Evolutionary conservation across 306 rosid species (phyloP).

Genomic region (Heteromeles arbutifolia): DNA sequence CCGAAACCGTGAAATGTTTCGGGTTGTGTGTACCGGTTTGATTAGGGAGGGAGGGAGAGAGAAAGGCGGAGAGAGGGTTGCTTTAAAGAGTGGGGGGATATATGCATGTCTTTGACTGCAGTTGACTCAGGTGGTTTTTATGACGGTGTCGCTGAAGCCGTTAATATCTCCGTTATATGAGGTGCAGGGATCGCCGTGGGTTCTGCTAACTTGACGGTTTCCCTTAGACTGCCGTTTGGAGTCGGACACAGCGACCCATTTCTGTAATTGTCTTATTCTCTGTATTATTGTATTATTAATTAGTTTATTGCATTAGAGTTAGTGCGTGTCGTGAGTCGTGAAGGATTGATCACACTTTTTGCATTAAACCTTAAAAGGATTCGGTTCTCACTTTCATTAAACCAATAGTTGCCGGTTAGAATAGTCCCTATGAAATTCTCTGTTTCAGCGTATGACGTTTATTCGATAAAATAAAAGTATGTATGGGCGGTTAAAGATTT

Average conservation of each 20-base stretch:
- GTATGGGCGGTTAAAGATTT: too few relatives aligned
- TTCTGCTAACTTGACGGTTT: slow-evolving; percentile 21
- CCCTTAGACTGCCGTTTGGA: slow-evolving; percentile 10
- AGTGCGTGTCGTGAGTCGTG: too few relatives aligned
- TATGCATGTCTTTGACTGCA: slow-evolving; percentile 54
- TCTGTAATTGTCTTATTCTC: too few relatives aligned
- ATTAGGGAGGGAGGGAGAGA: slow-evolving; percentile 22
- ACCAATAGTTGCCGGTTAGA: too few relatives aligned
- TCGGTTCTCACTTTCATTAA: too few relatives aligned
- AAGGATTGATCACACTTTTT: too few relatives aligned
- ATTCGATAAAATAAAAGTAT: too few relatives aligned
- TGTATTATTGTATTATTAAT: too few relatives aligned
- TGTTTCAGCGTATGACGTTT: too few relatives aligned
- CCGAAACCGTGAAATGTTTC: slow-evolving; percentile 15
- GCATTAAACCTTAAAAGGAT: too few relatives aligned
- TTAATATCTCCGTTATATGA: slow-evolving; percentile 24
- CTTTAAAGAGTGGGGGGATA: slow-evolving; percentile 23
- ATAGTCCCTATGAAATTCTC: too few relatives aligned
- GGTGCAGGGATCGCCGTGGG: slow-evolving; percentile 10
- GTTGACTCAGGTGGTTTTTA: slow-evolving; percentile 60
- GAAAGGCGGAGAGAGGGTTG: slow-evolving; percentile 15
- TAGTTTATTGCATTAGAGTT: too few relatives aligned
- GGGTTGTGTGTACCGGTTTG: slow-evolving; percentile 29
- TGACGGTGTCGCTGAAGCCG: slow-evolving; percentile 29
- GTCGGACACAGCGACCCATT: slow-evolving; percentile 8